Evolutionary conservation across 208 protist species (phyloP).

Genomic region (Jaenimonas drosophilae): DNA sequence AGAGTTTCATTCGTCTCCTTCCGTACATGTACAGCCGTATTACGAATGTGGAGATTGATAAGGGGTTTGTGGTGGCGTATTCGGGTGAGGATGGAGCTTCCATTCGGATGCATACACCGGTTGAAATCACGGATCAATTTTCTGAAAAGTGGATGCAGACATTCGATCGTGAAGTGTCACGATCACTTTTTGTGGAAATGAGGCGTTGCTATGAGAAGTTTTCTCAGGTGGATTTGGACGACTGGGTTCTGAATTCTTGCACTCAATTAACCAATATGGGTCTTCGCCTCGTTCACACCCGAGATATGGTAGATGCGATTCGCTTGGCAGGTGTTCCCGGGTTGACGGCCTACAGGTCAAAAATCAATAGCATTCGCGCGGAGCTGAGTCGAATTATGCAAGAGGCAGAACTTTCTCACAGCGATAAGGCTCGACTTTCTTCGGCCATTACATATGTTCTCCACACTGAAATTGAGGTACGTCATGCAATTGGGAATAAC

Average conservation of each 20-base stretch:
- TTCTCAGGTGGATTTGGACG: conserved; percentile 25
- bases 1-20: conserved; percentile 32
- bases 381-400: conserved; percentile 33
- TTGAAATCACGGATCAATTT: conserved; percentile 29
- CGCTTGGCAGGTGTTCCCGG: conserved; percentile 32
- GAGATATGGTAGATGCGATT: conserved; percentile 46
- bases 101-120: conserved; percentile 19
- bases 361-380: conserved; percentile 33
- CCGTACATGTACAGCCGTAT: conserved; percentile 60
- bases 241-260: conserved; percentile 42
- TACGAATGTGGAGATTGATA: conserved; percentile 22
- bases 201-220: conserved; percentile 23
- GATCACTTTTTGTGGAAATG: conserved; percentile 44
- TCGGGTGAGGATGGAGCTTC: conserved; percentile 35
- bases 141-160: conserved; percentile 53
- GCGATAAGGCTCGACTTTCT: conserved; percentile 4
- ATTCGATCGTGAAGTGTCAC: conserved; percentile 44
- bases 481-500: conserved; percentile 25
- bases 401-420: not conserved
- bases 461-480: conserved; percentile 36
- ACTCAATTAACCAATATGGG: conserved; percentile 55
- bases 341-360: conserved; percentile 36
- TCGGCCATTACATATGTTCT: conserved; percentile 43
- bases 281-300: conserved; percentile 58
- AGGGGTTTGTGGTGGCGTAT: conserved; percentile 26